Percentiles rank a stretch among this genome's conserved stretches.
Evolutionary conservation across 2,329 filamentous ascomycete genomes (phyloP).

Genomic region (Aureobasidium mangrovei): DNA sequence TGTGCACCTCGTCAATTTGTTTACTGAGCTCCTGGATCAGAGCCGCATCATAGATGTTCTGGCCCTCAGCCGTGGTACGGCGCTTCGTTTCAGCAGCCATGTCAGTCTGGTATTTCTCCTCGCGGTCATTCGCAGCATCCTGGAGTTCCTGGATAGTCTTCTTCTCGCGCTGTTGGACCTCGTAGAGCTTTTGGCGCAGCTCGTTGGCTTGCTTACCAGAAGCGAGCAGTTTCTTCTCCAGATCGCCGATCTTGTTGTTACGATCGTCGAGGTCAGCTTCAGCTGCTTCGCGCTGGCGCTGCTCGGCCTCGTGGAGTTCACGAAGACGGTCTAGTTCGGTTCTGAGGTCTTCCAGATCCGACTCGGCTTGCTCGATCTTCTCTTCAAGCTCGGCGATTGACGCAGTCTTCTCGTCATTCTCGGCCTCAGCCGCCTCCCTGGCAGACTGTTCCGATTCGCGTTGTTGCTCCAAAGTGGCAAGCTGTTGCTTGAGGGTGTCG

Average conservation of each 20-base stretch:
- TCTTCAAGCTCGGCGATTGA: constrained; percentile 31
- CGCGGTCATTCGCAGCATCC: constrained; percentile 30
- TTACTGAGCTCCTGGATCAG: constrained; percentile 29
- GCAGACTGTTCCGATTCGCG: constrained; percentile 26
- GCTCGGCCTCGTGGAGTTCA: constrained; percentile 32
- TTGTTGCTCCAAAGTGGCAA: constrained; percentile 28
- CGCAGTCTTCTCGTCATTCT: constrained; percentile 30
- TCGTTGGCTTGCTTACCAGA: constrained; percentile 40
- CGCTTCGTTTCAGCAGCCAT: constrained; percentile 32
- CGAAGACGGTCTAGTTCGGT: constrained; percentile 31
- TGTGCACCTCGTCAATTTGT: constrained; percentile 27
- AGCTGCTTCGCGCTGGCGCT: constrained; percentile 34
- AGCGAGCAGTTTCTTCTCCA: constrained; percentile 32
- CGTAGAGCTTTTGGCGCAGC: constrained; percentile 40
- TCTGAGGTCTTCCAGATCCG: constrained; percentile 23
- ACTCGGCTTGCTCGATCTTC: constrained; percentile 27
- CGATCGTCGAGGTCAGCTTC: constrained; percentile 36
- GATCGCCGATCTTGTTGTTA: constrained; percentile 32
- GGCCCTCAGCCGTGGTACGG: constrained; percentile 31
- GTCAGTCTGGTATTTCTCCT: constrained; percentile 31
- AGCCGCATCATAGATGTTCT: constrained; percentile 27
- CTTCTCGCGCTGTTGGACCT: constrained; percentile 36
- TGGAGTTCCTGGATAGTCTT: constrained; percentile 31
- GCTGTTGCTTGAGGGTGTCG: constrained; percentile 25
- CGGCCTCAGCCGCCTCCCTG: constrained; percentile 29